Percentiles rank a stretch among this genome's conserved stretches.
Conservation (phyloP, 768 basidiomycete species). For the Artomyces pyxidatus region DNA sequence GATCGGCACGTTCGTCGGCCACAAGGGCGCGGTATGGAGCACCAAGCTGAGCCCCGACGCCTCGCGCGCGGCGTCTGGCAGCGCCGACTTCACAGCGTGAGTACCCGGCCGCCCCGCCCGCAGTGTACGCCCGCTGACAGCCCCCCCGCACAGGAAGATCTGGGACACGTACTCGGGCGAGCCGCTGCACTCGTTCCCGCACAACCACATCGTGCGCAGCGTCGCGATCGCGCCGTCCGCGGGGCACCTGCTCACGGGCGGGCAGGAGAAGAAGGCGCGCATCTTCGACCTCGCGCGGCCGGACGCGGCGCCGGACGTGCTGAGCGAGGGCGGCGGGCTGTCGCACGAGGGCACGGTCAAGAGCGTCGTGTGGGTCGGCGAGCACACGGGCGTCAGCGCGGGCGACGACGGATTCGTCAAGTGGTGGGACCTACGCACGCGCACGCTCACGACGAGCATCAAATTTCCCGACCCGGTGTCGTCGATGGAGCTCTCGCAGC, state of each 20-base stretch:
- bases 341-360: slow-evolving; percentile 88
- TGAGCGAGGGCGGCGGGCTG: slow-evolving; percentile 47
- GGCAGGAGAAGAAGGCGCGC: slow-evolving; percentile 95
- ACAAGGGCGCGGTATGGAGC: slow-evolving; percentile 96
- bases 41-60: slow-evolving; percentile 85
- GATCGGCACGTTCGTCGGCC: slow-evolving; percentile 89
- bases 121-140: slow-evolving; percentile 3
- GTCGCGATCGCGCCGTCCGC: slow-evolving; percentile 75
- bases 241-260: slow-evolving; percentile 76
- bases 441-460: slow-evolving; percentile 60
- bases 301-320: slow-evolving; percentile 80
- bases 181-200: slow-evolving; percentile 90
- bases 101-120: slow-evolving; percentile 23
- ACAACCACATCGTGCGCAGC: slow-evolving; percentile 96
- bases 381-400: slow-evolving; percentile 79
- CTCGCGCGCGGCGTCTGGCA: slow-evolving; percentile 82
- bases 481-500: slow-evolving; percentile 86
- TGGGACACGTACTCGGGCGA: slow-evolving; percentile 93
- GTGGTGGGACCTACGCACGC: slow-evolving; percentile 96
- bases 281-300: slow-evolving; percentile 86
- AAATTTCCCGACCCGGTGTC: slow-evolving; percentile 76
- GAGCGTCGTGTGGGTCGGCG: slow-evolving; percentile 90
- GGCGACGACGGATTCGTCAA: slow-evolving; percentile 90
- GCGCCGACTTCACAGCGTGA: slow-evolving; percentile 97
- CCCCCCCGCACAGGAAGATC: slow-evolving; percentile 57